A percentile compares a stretch with the other conserved stretches of the same genome.
These are phyloP conservation scores for Alternaria sp. DNA, from an alignment of 2,329 filamentous ascomycete genomes.

Conservation along the genomic window DNA sequence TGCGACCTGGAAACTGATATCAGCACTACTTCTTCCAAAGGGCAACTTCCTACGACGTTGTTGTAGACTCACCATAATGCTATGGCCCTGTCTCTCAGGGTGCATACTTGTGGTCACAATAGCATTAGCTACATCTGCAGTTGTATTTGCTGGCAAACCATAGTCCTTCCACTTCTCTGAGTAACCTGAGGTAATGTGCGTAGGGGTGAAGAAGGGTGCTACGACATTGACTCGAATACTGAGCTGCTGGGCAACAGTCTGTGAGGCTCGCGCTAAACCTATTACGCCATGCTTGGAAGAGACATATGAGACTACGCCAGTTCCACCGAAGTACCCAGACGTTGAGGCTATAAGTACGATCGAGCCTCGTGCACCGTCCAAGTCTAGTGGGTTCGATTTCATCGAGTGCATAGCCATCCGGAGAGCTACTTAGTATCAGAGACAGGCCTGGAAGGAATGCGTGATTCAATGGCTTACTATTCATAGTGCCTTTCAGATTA, in stretches of 20 bases:
- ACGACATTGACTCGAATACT: conserved; percentile 57
- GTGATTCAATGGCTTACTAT: conserved; percentile 44
- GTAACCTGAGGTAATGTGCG: conserved; percentile 55
- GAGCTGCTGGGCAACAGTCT: conserved; percentile 46
- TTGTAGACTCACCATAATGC: conserved; percentile 36
- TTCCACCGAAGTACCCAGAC: conserved; percentile 57
- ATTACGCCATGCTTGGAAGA: conserved; percentile 56
- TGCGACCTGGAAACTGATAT: conserved; percentile 32
- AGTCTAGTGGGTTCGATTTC: conserved; percentile 45
- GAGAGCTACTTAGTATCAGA: conserved; percentile 28
- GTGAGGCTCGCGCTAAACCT: conserved; percentile 52
- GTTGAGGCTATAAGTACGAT: conserved; percentile 55
- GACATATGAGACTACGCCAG: conserved; percentile 55
- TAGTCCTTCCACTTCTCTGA: conserved; percentile 50
- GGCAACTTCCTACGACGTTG: neutral
- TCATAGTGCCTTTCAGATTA: conserved; percentile 57
- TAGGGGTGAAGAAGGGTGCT: conserved; percentile 61
- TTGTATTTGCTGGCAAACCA: conserved; percentile 54
- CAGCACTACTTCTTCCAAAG: neutral
- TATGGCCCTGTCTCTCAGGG: conserved; percentile 37
- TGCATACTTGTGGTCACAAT: conserved; percentile 53
- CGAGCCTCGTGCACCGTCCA: conserved; percentile 42
- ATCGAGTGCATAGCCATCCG: conserved; percentile 42
- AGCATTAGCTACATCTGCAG: conserved; percentile 54
- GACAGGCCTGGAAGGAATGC: neutral